Evolutionary conservation across 2,329 filamentous ascomycete species (phyloP).

Genomic region (Penicillium digitatum): DNA sequence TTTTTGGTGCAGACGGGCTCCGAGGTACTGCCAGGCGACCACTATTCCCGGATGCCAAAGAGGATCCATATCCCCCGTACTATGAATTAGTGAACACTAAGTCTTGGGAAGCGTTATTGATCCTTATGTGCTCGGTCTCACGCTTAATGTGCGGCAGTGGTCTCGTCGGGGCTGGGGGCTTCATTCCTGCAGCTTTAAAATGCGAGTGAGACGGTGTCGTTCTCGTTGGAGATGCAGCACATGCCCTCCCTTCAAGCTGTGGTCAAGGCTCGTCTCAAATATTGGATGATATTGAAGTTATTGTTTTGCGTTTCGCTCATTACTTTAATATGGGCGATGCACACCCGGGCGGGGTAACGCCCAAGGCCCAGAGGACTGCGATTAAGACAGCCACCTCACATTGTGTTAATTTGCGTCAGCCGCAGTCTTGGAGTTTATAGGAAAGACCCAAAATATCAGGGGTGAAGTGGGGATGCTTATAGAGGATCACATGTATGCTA

Average conservation of each 20-base stretch:
- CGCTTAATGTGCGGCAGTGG: slow-evolving; percentile 25
- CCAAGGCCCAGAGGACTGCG: not conserved
- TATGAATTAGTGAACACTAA: slow-evolving; percentile 36
- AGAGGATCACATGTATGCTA: slow-evolving; percentile 37
- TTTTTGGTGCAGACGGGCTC: slow-evolving; percentile 45
- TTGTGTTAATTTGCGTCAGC: slow-evolving; percentile 36
- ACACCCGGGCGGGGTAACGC: not conserved
- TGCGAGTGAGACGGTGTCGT: slow-evolving; percentile 50
- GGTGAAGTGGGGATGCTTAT: slow-evolving; percentile 30
- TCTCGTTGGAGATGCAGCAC: not conserved
- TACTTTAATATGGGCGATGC: not conserved
- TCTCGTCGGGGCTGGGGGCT: slow-evolving; percentile 47
- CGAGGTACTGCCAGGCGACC: slow-evolving; percentile 36
- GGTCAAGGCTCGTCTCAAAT: not conserved
- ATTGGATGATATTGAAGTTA: not conserved
- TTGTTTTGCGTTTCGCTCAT: not conserved
- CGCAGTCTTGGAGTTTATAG: slow-evolving; percentile 33
- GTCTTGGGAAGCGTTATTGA: not conserved
- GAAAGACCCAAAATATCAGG: slow-evolving; percentile 35
- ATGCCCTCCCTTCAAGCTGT: not conserved
- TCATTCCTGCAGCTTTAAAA: slow-evolving; percentile 39
- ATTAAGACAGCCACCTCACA: slow-evolving; percentile 29
- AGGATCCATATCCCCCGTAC: slow-evolving; percentile 37
- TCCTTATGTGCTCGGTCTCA: not conserved
- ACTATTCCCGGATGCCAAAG: slow-evolving; percentile 34